Evolutionary conservation across 2,329 filamentous ascomycete genomes (phyloP).

Genomic region (Pestalotiopsis sp.): DNA sequence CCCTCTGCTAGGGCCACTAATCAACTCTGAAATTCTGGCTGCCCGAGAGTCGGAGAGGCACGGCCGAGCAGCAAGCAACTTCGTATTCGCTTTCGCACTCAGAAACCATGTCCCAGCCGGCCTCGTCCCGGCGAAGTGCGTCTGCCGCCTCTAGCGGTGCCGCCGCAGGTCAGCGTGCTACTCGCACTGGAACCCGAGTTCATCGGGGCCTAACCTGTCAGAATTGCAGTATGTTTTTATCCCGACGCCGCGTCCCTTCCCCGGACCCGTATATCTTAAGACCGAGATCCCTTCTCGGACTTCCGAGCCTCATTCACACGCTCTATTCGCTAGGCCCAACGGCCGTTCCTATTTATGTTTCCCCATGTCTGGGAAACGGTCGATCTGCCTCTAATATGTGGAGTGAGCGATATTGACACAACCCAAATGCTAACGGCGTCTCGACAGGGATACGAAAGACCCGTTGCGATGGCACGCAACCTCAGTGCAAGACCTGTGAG

Average conservation of each 20-base stretch:
- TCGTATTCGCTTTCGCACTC: background rate
- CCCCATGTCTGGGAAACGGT: background rate
- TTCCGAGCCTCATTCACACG: background rate
- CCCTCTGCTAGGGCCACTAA: background rate
- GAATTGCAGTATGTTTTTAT: slow-evolving; percentile 9
- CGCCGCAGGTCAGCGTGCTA: background rate
- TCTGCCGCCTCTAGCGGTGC: background rate
- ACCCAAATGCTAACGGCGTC: background rate
- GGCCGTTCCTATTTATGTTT: background rate
- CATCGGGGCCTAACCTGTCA: slow-evolving; percentile 10
- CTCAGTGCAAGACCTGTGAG: slow-evolving; percentile 33
- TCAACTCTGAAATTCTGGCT: background rate
- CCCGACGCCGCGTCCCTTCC: background rate
- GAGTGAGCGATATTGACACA: background rate
- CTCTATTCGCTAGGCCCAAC: too few relatives aligned
- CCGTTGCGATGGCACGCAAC: slow-evolving; percentile 31
- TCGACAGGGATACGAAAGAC: slow-evolving; percentile 16
- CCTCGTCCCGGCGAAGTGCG: background rate
- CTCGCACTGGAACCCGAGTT: slow-evolving; percentile 3
- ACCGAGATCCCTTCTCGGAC: background rate
- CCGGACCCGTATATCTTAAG: background rate
- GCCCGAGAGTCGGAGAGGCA: background rate
- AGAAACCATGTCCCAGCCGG: background rate
- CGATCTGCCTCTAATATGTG: background rate
- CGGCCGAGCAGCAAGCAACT: background rate